Evolutionary conservation across 2,329 filamentous ascomycete genomes (phyloP), one percentile per base, ranked within the genome.

Genomic region (Penicillium sp.): DNA sequence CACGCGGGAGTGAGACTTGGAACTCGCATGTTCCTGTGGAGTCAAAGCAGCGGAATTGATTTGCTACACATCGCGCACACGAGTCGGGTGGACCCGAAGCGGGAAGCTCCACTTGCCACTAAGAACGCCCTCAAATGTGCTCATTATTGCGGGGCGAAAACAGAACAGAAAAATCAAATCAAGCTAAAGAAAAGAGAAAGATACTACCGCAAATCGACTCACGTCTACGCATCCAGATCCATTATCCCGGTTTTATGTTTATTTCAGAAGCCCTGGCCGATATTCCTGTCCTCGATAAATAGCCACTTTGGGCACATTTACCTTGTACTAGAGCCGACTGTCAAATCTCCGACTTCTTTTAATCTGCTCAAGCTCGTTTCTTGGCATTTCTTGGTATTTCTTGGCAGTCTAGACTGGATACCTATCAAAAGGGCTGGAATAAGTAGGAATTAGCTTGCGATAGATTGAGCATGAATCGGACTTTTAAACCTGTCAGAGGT

Each of bases 71-170:
- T 19, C n/a, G 35, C 7, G 9, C 39, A 11, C 39, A 23, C 19
- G 39, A 42, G 39, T 42, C 39, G 39, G 39, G 39, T 4, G n/a
- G 39, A 47, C 23, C 50, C 54, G 43, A 54, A n/a, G 43, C 53
- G 50, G 57, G 39, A 52, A 31, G 53, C 10, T 54, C 60, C 60
- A 60, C 58, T 48, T 21, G 45, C 31, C 26, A 50, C 31, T 27
- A 42, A 33, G 54, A 62, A 61, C 35, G 35, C 53, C 31, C 60
- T 51, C 60, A 62, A 62, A 62, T 62, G 25, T 62, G 60, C 60
- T 62, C 60, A 62, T 27, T 25, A 31, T 54, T 46, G 42, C 42
- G 37, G 46, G 46, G 50, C 50, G 37, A 13, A 26, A 11, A 37
- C 14, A 19, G 25, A 21, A 33, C 10, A 9, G 26, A 48, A 29